A percentile compares a stretch with the other conserved stretches of the same genome.
phyloP scores from a whole-genome alignment of 257 asterid genomes.

The Buddleja alternifolia region DNA sequence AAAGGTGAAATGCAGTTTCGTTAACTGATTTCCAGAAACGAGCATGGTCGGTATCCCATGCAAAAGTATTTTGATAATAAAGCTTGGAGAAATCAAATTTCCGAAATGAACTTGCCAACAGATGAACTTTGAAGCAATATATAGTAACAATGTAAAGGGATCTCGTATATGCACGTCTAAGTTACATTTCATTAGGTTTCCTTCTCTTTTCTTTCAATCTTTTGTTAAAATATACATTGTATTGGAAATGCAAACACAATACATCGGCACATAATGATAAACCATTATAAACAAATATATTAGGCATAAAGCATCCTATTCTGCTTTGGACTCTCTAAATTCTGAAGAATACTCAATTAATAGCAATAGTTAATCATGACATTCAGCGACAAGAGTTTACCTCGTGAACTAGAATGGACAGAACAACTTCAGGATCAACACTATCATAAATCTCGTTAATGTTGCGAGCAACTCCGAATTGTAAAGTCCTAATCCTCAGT shows the following conservation, averaged over 20 bases:
- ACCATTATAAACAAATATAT: not conserved
- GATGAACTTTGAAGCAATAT: not conserved
- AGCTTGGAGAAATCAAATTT: not conserved
- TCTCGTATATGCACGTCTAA: not conserved
- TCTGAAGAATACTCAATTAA: constrained; percentile 12
- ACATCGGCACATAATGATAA: constrained; percentile 10
- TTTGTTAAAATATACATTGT: not conserved
- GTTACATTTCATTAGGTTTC: not conserved
- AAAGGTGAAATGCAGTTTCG: not conserved
- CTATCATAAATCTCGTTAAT: constrained; percentile 84
- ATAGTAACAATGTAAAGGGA: not conserved
- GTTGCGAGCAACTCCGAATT: constrained; percentile 69
- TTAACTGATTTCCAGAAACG: constrained; percentile 2
- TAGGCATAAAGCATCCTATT: constrained; percentile 20
- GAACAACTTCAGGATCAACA: constrained; percentile 94
- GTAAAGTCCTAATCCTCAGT: constrained; percentile 88
- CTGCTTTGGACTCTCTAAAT: constrained; percentile 25
- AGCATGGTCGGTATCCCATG: not conserved
- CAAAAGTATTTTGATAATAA: not conserved
- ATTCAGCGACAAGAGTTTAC: constrained; percentile 43
- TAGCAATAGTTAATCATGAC: constrained; percentile 9
- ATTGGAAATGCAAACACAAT: constrained; percentile 15
- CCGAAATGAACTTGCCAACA: not conserved
- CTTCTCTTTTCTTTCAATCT: not conserved
- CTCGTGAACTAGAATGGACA: constrained; percentile 91